Evolutionary conservation across 1,284 basidiomycete genomes (phyloP).

Genomic region (Entoloma clypeatum): DNA sequence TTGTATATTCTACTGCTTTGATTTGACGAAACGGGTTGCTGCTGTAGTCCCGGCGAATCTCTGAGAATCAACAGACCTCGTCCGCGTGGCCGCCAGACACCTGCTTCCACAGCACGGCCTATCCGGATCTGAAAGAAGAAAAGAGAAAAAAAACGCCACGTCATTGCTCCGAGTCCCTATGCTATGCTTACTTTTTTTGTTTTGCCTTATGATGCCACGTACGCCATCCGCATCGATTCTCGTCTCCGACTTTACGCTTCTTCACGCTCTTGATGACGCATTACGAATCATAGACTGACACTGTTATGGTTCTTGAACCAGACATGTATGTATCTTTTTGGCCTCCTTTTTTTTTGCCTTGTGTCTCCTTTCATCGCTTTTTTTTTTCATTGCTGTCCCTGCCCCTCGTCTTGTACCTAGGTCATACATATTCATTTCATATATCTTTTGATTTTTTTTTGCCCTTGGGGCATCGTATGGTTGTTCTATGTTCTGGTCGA

Average conservation of each 20-base stretch:
- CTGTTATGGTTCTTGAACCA: constrained; percentile 3
- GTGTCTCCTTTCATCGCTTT: constrained; percentile 6
- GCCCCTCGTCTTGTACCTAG: too few species aligned
- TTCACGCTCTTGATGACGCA: constrained; percentile 13
- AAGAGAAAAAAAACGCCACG: not conserved
- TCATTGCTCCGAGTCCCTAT: constrained; percentile 10
- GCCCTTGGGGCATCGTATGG: constrained; percentile 8
- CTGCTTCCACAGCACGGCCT: constrained; percentile 35
- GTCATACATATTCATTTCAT: too few species aligned
- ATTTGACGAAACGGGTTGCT: constrained; percentile 4
- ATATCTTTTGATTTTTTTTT: too few species aligned
- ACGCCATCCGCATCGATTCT: constrained; percentile 4
- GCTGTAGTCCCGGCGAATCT: constrained; percentile 51
- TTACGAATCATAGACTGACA: constrained; percentile 9
- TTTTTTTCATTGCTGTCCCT: constrained; percentile 11
- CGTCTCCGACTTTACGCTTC: constrained; percentile 5
- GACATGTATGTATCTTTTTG: not conserved
- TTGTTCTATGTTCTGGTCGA: too few species aligned
- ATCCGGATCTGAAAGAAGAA: constrained; percentile 31
- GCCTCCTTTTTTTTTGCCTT: constrained; percentile 1
- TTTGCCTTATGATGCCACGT: constrained; percentile 2
- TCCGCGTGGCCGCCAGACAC: constrained; percentile 52
- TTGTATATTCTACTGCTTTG: not conserved
- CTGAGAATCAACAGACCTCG: constrained; percentile 66
- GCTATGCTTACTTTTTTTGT: constrained; percentile 14